Conservation (phyloP, 441 rosid species). For the Gossypium aridum region DNA sequence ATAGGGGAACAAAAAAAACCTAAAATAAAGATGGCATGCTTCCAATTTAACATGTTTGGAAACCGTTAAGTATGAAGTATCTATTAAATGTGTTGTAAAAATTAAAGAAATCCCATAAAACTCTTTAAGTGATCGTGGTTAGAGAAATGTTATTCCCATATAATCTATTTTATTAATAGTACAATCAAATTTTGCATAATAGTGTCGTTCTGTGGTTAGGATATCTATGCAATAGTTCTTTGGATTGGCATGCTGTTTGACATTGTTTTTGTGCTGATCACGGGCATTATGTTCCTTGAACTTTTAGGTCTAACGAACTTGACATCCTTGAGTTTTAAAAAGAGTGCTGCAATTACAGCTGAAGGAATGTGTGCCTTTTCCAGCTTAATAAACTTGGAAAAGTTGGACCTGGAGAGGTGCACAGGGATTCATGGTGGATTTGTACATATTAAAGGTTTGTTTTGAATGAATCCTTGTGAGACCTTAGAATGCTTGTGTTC, state of each 20-base stretch:
- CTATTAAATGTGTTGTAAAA: background rate
- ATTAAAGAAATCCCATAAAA: background rate
- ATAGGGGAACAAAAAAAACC: background rate
- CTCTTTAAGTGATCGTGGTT: background rate
- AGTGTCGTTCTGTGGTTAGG: background rate
- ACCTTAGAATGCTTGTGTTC: background rate
- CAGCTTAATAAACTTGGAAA: slow-evolving; percentile 41
- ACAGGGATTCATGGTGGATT: slow-evolving; percentile 43
- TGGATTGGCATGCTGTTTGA: background rate
- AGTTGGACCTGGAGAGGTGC: slow-evolving; percentile 59
- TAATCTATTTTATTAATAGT: background rate
- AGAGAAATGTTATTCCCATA: background rate
- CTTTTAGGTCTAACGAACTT: slow-evolving; percentile 44
- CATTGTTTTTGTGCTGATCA: background rate
- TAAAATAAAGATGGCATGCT: background rate
- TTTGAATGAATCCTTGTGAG: background rate
- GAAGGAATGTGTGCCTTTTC: slow-evolving; percentile 43
- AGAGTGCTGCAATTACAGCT: slow-evolving; percentile 32
- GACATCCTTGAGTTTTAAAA: slow-evolving; percentile 44
- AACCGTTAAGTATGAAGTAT: background rate
- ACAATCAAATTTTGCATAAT: background rate
- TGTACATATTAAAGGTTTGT: slow-evolving; percentile 44
- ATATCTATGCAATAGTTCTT: background rate
- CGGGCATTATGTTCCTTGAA: slow-evolving; percentile 1
- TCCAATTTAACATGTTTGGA: background rate